Evolutionary conservation across 225 moss, liverwort and hornwort species (phyloP), one percentile per base, ranked within the genome.

Genomic region (Sphagnum contortum): DNA sequence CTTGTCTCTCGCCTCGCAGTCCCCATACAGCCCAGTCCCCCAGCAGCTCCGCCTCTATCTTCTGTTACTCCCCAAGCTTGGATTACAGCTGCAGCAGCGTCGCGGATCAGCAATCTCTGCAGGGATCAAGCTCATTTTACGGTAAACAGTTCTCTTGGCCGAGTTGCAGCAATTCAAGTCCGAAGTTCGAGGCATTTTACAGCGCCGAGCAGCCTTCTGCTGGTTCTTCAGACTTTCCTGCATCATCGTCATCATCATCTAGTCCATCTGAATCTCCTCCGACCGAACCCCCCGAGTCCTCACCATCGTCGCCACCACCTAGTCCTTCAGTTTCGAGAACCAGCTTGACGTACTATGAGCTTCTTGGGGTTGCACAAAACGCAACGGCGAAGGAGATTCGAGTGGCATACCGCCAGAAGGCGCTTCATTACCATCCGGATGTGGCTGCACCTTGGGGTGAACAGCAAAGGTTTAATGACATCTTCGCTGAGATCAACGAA

Each of bases 391-490:
- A 67, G 48, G 67, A 67, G 8, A 67, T 67, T 12, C 67, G 67
- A 9, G 13, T 58, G 5, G 67, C 67, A 8, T 67, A 67, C 12
- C 47, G 67, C 13, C 48, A 48, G 9, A 57, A 57, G 48, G 67
- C 67, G 8, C 6, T 67, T 3, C 57, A 67, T 14, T 67, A 57
- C 12, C 67, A 67, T 57, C 67, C 67, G 4, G 67, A 67, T 49
- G 13, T 67, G 7, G 66, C 66, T 5, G 52, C 52, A 52, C 14
- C 59, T 2, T 46, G 57, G 12, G 48, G 49, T 4, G 67, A 67
- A 10, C 49, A 8, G 29, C 48, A 58, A 5, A 48, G 9, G 0
- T 59, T 67, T 48, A 67, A 57, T 4, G 67, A 67, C n/a, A 29
- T 67, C 12, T 67, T 67, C 12, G 48, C 58, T 12, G 57, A 49